phyloP scores from a whole-genome alignment of 371 early-diverging fungal genomes.

The Rhizopus stolonifer region DNA sequence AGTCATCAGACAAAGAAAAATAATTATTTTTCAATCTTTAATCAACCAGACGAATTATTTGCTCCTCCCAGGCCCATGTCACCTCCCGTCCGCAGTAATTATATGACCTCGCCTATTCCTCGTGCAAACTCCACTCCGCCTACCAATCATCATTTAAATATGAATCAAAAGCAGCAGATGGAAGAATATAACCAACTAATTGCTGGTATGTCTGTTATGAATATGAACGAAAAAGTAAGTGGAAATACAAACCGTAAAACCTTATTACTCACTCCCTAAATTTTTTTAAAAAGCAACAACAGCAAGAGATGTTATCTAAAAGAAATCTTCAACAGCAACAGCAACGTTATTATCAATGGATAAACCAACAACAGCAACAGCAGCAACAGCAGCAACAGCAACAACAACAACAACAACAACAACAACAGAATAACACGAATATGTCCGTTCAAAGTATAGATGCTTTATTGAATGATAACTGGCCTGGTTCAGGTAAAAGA shows the following conservation, averaged over 20 bases:
- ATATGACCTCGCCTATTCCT: conserved; percentile 35
- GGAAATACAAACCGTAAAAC: not conserved
- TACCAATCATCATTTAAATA: conserved; percentile 20
- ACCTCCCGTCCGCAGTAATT: conserved; percentile 30
- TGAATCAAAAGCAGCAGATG: conserved; percentile 18
- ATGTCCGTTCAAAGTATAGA: no score
- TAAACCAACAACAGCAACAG: conserved; percentile 19
- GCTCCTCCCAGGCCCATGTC: conserved; percentile 31
- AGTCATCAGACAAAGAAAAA: conserved; percentile 7
- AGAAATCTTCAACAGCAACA: conserved; percentile 22
- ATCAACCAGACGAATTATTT: not conserved
- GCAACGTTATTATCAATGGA: conserved; percentile 34
- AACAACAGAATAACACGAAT: no score
- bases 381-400: conserved; percentile 22
- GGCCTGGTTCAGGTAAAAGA: conserved; percentile 16
- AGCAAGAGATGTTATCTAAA: conserved; percentile 11
- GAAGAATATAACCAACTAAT: conserved; percentile 28
- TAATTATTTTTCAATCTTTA: not conserved
- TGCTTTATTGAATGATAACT: conserved; percentile 27
- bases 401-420: no score
- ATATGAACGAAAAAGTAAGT: conserved; percentile 21
- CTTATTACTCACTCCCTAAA: not conserved
- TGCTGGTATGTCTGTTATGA: conserved; percentile 16
- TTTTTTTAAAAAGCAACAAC: not conserved
- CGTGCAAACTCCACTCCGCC: conserved; percentile 48